Percentiles rank a stretch among this genome's conserved stretches.
Evolutionary conservation across 257 asterid genomes (phyloP).

Genomic region (Schizonepeta tenuifolia): DNA sequence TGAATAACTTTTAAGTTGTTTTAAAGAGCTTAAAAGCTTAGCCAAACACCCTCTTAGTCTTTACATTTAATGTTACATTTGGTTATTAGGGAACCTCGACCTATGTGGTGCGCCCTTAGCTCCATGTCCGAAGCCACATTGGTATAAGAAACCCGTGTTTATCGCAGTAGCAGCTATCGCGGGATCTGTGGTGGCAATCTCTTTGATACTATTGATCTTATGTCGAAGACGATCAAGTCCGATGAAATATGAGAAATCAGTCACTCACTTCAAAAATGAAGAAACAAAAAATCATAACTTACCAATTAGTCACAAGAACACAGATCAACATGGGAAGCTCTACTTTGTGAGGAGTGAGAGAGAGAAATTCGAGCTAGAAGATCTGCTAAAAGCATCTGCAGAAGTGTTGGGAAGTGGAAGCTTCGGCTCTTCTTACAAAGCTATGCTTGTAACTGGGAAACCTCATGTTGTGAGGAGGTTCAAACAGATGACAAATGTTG

Average conservation of each 20-base stretch:
- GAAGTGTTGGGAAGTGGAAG: slow-evolving; percentile 70
- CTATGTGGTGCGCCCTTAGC: slow-evolving; percentile 65
- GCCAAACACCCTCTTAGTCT: too few species aligned
- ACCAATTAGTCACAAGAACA: slow-evolving; percentile 27
- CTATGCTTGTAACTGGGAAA: slow-evolving; percentile 45
- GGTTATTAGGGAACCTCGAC: slow-evolving; percentile 53
- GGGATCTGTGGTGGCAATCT: slow-evolving; percentile 28
- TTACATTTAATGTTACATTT: background rate
- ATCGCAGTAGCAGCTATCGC: slow-evolving; percentile 38
- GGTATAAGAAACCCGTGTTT: slow-evolving; percentile 34
- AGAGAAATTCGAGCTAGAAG: slow-evolving; percentile 59
- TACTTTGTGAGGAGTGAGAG: slow-evolving; percentile 52
- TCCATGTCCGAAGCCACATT: slow-evolving; percentile 49
- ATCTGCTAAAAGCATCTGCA: slow-evolving; percentile 68
- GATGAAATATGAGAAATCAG: slow-evolving; percentile 41
- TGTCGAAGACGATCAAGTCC: slow-evolving; percentile 30
- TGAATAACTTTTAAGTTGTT: too few species aligned
- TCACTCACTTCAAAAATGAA: slow-evolving; percentile 21
- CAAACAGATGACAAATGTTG: slow-evolving; percentile 50
- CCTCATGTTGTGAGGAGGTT: slow-evolving; percentile 63
- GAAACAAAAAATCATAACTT: background rate
- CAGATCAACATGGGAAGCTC: slow-evolving; percentile 40
- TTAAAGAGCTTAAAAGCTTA: too few species aligned
- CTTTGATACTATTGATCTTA: slow-evolving; percentile 34
- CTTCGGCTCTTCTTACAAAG: slow-evolving; percentile 76